Evolutionary conservation across 1,284 basidiomycete genomes (phyloP).

Genomic region (Chiua sp.): DNA sequence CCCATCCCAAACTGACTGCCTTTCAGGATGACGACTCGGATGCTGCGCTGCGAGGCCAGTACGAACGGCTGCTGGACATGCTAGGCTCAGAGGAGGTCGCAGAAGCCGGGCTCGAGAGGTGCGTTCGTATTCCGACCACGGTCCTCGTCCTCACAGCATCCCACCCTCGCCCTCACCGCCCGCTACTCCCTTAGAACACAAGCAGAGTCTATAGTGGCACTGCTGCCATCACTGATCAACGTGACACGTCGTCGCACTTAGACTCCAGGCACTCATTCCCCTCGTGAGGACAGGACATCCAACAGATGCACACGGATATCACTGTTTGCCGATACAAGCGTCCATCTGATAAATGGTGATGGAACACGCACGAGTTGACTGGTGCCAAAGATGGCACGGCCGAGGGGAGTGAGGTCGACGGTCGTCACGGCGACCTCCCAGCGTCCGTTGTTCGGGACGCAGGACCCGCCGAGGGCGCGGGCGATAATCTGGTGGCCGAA

Average conservation of each 20-base stretch:
- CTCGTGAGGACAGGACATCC: too few relatives aligned
- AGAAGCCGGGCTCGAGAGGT: constrained; percentile 41
- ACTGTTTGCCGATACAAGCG: too few relatives aligned
- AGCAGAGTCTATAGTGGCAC: constrained; percentile 24
- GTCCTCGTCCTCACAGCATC: constrained; percentile 14
- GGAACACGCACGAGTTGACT: constrained; percentile 36
- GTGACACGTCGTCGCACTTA: too few relatives aligned
- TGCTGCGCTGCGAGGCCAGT: constrained; percentile 62
- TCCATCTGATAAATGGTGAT: too few relatives aligned
- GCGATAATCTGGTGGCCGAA: constrained; percentile 90
- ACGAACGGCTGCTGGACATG: constrained; percentile 75
- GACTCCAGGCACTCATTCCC: too few relatives aligned
- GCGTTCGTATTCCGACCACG: constrained; percentile 5
- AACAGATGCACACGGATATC: too few relatives aligned
- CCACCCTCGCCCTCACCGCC: constrained; percentile 22
- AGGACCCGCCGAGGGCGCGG: constrained; percentile 74
- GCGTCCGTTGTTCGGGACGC: constrained; percentile 61
- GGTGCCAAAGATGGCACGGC: constrained; percentile 66
- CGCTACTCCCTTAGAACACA: constrained; percentile 26
- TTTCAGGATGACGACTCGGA: constrained; percentile 47
- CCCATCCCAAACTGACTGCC: constrained; percentile 66
- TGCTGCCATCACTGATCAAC: too few relatives aligned
- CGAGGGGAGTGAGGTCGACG: constrained; percentile 69
- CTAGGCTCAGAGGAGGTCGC: constrained; percentile 53
- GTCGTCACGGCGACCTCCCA: constrained; percentile 83